phyloP scores from a whole-genome alignment of 805 yeast species.

The Myxozyma neglecta region DNA sequence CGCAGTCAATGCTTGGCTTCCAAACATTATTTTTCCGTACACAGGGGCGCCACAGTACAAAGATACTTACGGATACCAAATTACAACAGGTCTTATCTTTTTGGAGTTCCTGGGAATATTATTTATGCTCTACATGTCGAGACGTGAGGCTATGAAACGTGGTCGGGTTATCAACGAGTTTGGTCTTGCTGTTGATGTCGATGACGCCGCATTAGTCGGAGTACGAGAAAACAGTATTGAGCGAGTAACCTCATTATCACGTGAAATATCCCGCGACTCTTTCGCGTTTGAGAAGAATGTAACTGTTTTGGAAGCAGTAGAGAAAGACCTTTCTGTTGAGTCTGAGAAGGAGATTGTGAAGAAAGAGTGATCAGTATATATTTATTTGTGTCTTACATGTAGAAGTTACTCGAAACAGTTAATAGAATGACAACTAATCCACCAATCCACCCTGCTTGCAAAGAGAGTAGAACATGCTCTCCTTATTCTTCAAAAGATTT shows the following conservation, averaged over 20 bases:
- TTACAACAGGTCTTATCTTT: conserved; percentile 32
- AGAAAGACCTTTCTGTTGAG: background rate
- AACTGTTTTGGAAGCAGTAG: background rate
- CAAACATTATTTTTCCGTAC: conserved; percentile 41
- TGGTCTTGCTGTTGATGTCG: conserved; percentile 26
- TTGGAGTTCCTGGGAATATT: conserved; percentile 22
- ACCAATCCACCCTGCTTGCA: conserved; percentile 32
- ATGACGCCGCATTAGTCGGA: conserved; percentile 9
- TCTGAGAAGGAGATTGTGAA: background rate
- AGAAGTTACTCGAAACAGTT: background rate
- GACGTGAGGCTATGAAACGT: conserved; percentile 14
- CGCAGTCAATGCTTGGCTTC: conserved; percentile 43
- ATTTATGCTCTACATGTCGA: conserved; percentile 22
- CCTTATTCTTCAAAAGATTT: conserved; percentile 59
- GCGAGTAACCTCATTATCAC: background rate
- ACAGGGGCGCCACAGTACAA: conserved; percentile 40
- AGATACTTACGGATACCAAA: conserved; percentile 40
- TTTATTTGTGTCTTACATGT: background rate
- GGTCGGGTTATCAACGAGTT: conserved; percentile 23
- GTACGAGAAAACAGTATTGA: background rate
- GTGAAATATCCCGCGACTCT: background rate
- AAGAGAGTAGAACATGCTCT: conserved; percentile 44
- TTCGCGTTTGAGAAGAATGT: background rate
- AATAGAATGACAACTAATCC: conserved; percentile 2
- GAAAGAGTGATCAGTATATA: background rate